Evolutionary conservation across 495 filamentous ascomycete species (phyloP).

Genomic region (Monascus purpureus): DNA sequence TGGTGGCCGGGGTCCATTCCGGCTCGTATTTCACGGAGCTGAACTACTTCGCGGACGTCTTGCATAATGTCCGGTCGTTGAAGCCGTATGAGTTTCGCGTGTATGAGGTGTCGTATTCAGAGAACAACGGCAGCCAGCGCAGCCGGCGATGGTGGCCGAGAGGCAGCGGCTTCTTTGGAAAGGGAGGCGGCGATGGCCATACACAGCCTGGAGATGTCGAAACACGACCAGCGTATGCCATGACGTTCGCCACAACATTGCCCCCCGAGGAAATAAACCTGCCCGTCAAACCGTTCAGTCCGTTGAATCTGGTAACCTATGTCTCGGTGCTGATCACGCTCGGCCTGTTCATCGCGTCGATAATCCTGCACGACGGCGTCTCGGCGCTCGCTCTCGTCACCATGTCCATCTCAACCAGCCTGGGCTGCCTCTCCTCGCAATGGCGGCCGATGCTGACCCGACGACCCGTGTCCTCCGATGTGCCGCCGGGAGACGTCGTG

Average conservation of each 20-base stretch:
- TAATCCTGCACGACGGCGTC: slow-evolving; percentile 38
- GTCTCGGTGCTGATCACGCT: slow-evolving; percentile 34
- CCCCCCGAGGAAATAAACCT: slow-evolving; percentile 17
- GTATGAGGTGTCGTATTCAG: slow-evolving; percentile 3
- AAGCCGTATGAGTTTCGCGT: slow-evolving; percentile 7
- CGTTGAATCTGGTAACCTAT: slow-evolving; percentile 37
- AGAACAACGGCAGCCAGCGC: background rate
- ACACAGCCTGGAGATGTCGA: no score
- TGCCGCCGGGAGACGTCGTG: slow-evolving; percentile 45
- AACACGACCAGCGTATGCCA: no score
- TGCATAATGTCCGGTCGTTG: slow-evolving; percentile 39
- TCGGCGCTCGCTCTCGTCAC: slow-evolving; percentile 9
- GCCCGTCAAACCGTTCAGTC: slow-evolving; percentile 29
- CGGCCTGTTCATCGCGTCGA: slow-evolving; percentile 24
- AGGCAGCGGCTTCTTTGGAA: background rate
- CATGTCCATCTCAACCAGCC: slow-evolving; percentile 11
- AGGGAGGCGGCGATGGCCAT: background rate
- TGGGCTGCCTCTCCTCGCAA: slow-evolving; percentile 8
- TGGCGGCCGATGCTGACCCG: slow-evolving; percentile 39
- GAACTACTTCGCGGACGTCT: slow-evolving; percentile 47
- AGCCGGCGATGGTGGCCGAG: background rate
- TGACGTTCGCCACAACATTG: no score
- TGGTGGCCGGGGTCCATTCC: slow-evolving; percentile 42
- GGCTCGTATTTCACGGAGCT: slow-evolving; percentile 39
- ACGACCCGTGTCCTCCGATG: slow-evolving; percentile 31